Evolutionary conservation across 1,139 yeast genomes (phyloP).

Genomic region (Wickerhamiella pararugosa): DNA sequence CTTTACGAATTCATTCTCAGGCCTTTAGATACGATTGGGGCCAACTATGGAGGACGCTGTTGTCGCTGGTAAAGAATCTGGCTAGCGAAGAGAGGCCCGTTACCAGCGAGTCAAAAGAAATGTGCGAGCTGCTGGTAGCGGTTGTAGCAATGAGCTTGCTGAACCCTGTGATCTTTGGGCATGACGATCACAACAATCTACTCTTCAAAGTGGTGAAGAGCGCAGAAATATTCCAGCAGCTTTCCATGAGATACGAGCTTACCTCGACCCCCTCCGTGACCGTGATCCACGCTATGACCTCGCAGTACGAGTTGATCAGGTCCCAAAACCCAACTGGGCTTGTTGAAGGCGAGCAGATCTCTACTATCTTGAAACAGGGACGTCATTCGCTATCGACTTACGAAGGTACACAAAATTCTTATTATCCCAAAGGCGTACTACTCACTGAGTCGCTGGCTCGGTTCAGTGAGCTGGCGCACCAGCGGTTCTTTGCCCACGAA

Average conservation of each 20-base stretch:
- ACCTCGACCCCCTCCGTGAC: slow-evolving; percentile 14
- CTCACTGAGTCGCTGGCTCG: slow-evolving; percentile 10
- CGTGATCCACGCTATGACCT: slow-evolving; percentile 17
- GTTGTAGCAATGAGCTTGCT: slow-evolving; percentile 22
- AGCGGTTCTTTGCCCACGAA: slow-evolving; percentile 13
- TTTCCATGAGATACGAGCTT: slow-evolving; percentile 11
- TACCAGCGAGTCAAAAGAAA: slow-evolving; percentile 9
- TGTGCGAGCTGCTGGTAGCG: slow-evolving; percentile 17
- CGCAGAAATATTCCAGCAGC: slow-evolving; percentile 16
- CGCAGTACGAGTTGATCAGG: slow-evolving; percentile 18
- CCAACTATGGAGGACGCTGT: slow-evolving; percentile 26
- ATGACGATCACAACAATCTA: slow-evolving; percentile 24
- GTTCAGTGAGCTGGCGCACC: slow-evolving; percentile 18
- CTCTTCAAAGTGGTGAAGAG: slow-evolving; percentile 23
- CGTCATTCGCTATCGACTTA: slow-evolving; percentile 16
- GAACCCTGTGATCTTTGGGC: slow-evolving; percentile 23
- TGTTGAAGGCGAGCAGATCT: slow-evolving; percentile 12
- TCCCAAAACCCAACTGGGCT: slow-evolving; percentile 4
- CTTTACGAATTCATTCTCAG: slow-evolving; percentile 14
- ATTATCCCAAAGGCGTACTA: background rate
- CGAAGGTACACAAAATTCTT: background rate
- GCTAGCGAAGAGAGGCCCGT: slow-evolving; percentile 3
- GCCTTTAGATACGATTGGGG: slow-evolving; percentile 26
- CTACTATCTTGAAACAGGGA: slow-evolving; percentile 20
- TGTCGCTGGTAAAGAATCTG: slow-evolving; percentile 15